Base-by-base conservation (phyloP, 768 basidiomycete species). In the Terana coerulea region DNA sequence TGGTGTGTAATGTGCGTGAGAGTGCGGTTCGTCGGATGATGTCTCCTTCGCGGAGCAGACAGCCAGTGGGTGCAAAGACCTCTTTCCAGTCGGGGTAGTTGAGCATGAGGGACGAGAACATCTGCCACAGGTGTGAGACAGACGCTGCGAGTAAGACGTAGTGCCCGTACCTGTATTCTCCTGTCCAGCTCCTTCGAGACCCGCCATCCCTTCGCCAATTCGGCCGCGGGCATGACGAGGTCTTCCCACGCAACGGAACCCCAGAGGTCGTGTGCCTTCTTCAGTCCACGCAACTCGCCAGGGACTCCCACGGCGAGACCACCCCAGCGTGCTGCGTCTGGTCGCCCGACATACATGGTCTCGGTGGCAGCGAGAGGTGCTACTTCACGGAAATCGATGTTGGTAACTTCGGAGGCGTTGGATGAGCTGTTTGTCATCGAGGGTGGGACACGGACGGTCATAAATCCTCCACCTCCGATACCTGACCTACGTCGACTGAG, bases 261-360 rank as follows among this genome's bases (percentile, higher is more conserved):
- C 84, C 94, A 97, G 22, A 84, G 77, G 35, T 75, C 72, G 67
- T 95, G 87, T 0, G 90, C 91, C 64, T 85, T 88, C 64, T 86
- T 82, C 28, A 98, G 76, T 9, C 95, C 97, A 21, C 86, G 79
- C 40, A 98, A 65, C 70, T 98, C 95, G 8, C 95, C 89, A 1
- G 97, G 97, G 0, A 97, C 86, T 21, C 81, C 95, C n/a, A 95
- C 81, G 5, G 92, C 67, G 48, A 98, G 70, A 3, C 97, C 95
- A 3, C 97, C 95, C 51, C 75, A 81, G 51, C 60, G 72, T 15
- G 91, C 74, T 2, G 74, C 69, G 3, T 65, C 56, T 2, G 88
- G 74, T 36, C 82, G 65, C 11, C 75, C 68, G 29, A 69, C 60
- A 68, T 81, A 98, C 94, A 98, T 98, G 4, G 83, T 83, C 34